Evolutionary conservation across 495 filamentous ascomycete genomes (phyloP), one percentile per base, ranked within the genome.

Genomic region (Tuber melanosporum): DNA sequence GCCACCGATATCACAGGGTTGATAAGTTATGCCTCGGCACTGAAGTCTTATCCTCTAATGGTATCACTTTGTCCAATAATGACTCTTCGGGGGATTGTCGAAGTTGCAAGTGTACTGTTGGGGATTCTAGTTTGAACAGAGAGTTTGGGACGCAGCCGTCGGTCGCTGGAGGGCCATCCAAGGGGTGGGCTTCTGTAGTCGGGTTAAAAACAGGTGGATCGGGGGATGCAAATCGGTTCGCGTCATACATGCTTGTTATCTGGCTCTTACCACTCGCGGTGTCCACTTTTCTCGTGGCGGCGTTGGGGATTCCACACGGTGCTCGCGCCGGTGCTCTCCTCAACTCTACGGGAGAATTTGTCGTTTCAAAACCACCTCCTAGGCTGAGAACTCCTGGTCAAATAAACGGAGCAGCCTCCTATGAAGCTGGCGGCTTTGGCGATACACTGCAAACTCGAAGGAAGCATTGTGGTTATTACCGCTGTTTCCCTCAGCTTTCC

Each of bases 371-470:
- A 66, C 26, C 57, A 2, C 57, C 20, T 57, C 49, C 57, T 15
- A 66, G 57, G 57, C 57, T 66, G 57, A 66, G 57, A 66, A 32
- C 57, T 66, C 57, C 57, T 15, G 26, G n/a, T 66, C n/a, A 32
- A 66, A 66, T 66, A 15, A 32, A 32, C 57, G 57, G 57, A 66
- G 57, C 26, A 66, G 57, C 57, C 57, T 66, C 57, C 57, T 66
- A 66, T 66, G 57, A 32, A 32, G 57, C 57, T 26, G 57, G 57
- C 12, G 57, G 57, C n/a, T 66, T 26, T 10, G 26, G 26, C 57
- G 57, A 66, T 66, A 32, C 57, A 66, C 57, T 32, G 57, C 57
- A 66, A 6, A 66, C n/a, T n/a, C 57, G 57, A 66, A 66, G 57
- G 57, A 66, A 66, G 57, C n/a, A 32, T 66, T 14, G 3, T 32